Evolutionary conservation across 768 basidiomycete species (phyloP).

Genomic region (Hygrophorus pudorinus): DNA sequence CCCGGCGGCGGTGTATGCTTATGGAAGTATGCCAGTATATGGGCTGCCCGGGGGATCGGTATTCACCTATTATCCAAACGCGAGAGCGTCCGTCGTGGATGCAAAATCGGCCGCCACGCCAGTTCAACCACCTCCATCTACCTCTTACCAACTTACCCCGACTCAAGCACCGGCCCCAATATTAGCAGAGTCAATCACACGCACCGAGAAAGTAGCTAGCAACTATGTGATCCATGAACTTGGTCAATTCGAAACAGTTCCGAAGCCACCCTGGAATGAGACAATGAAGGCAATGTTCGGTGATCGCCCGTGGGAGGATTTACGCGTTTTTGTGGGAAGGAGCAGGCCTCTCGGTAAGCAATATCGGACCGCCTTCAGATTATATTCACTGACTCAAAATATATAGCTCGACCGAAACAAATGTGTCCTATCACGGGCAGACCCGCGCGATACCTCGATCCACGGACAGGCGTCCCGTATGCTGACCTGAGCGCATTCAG

Average conservation of each 20-base stretch:
- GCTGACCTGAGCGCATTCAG: slow-evolving; percentile 59
- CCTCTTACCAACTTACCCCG: neutral
- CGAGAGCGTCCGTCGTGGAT: too few species aligned
- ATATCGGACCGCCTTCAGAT: slow-evolving; percentile 13
- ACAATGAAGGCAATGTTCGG: slow-evolving; percentile 84
- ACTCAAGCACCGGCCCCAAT: neutral
- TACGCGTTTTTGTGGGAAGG: slow-evolving; percentile 56
- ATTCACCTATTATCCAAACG: neutral
- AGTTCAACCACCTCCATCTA: neutral
- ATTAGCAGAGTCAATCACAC: slow-evolving; percentile 14
- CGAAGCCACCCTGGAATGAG: slow-evolving; percentile 54
- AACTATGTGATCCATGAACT: slow-evolving; percentile 68
- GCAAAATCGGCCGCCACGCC: neutral
- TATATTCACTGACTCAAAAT: neutral
- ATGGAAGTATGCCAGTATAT: neutral
- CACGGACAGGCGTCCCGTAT: slow-evolving; percentile 70
- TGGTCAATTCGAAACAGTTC: slow-evolving; percentile 32
- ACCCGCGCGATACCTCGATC: slow-evolving; percentile 71
- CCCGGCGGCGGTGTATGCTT: neutral
- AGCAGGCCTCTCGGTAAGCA: slow-evolving; percentile 49
- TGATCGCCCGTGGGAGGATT: slow-evolving; percentile 69
- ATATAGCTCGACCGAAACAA: slow-evolving; percentile 51
- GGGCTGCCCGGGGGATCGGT: neutral
- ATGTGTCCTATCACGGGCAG: slow-evolving; percentile 74
- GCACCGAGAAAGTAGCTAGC: slow-evolving; percentile 44